These are phyloP conservation scores for Plectosphaerella cucumerina DNA, from an alignment of 2,329 filamentous ascomycete species.

Conservation along the genomic window DNA sequence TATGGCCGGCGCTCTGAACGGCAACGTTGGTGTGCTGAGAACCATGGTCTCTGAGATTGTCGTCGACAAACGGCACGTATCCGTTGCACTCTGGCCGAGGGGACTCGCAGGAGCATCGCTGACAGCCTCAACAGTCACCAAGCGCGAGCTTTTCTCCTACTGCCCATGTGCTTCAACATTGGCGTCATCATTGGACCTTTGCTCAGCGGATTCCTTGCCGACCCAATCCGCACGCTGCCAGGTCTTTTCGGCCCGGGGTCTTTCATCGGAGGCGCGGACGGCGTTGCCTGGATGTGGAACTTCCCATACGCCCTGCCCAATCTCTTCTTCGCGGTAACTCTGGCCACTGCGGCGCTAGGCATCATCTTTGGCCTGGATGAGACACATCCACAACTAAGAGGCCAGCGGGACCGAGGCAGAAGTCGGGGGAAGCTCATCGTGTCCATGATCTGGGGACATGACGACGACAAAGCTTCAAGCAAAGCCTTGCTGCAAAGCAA, in stretches of 20 bases:
- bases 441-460: no score
- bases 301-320: slow-evolving; percentile 19
- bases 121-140: neutral
- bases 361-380: slow-evolving; percentile 17
- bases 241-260: slow-evolving; percentile 15
- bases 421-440: neutral
- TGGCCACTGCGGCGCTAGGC: slow-evolving; percentile 11
- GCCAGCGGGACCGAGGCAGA: slow-evolving; percentile 9
- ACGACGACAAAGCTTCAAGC: no score
- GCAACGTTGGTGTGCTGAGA: slow-evolving; percentile 15
- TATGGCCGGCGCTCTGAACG: slow-evolving; percentile 14
- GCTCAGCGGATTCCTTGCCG: slow-evolving; percentile 17
- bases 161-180: slow-evolving; percentile 18
- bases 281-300: slow-evolving; percentile 13
- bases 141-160: slow-evolving; percentile 14
- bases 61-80: slow-evolving; percentile 12
- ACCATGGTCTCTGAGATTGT: slow-evolving; percentile 18
- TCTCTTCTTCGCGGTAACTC: slow-evolving; percentile 10
- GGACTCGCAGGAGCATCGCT: neutral
- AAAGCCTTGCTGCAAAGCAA: no score
- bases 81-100: no score
- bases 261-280: slow-evolving; percentile 11
- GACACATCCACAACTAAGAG: slow-evolving; percentile 10
- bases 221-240: slow-evolving; percentile 12
- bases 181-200: slow-evolving; percentile 18